Conservation (phyloP, 257 asterid species). For the Ilex aquifolium region DNA sequence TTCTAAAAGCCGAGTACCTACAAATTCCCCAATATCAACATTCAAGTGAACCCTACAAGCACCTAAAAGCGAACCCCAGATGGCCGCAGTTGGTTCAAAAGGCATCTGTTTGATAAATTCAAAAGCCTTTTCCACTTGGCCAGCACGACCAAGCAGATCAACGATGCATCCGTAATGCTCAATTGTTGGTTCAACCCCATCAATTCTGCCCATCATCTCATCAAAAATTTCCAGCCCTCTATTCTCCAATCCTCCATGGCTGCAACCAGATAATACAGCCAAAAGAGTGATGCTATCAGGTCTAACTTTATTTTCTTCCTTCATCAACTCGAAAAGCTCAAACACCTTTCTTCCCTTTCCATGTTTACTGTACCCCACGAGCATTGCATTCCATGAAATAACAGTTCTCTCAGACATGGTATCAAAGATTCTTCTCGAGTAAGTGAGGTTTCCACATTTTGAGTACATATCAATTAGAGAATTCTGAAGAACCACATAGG, state of each 20-base stretch:
- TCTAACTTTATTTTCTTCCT: slow-evolving; percentile 29
- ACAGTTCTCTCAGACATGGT: slow-evolving; percentile 53
- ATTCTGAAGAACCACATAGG: slow-evolving; percentile 50
- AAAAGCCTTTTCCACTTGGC: slow-evolving; percentile 63
- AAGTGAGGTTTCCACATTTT: slow-evolving; percentile 73
- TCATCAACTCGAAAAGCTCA: slow-evolving; percentile 57
- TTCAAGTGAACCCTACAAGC: slow-evolving; percentile 68
- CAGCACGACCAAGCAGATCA: slow-evolving; percentile 82
- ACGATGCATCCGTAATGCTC: slow-evolving; percentile 94
- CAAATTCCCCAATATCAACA: slow-evolving; percentile 53
- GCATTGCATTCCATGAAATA: slow-evolving; percentile 80
- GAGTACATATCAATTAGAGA: slow-evolving; percentile 87
- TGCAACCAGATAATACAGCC: slow-evolving; percentile 74
- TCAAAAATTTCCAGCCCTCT: slow-evolving; percentile 54
- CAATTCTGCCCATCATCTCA: slow-evolving; percentile 24
- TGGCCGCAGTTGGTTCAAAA: slow-evolving; percentile 70
- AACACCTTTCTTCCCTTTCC: slow-evolving; percentile 59
- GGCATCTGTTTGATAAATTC: slow-evolving; percentile 67
- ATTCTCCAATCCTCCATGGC: slow-evolving; percentile 79
- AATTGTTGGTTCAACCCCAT: slow-evolving; percentile 36
- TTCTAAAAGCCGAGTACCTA: slow-evolving; percentile 49
- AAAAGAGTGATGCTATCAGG: slow-evolving; percentile 61
- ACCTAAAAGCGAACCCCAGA: slow-evolving; percentile 87
- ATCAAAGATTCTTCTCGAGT: slow-evolving; percentile 67
- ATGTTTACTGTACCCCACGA: slow-evolving; percentile 68